Evolutionary conservation across 805 yeast species (phyloP), one percentile per base, ranked within the genome.

Genomic region (Lipomyces orientalis): DNA sequence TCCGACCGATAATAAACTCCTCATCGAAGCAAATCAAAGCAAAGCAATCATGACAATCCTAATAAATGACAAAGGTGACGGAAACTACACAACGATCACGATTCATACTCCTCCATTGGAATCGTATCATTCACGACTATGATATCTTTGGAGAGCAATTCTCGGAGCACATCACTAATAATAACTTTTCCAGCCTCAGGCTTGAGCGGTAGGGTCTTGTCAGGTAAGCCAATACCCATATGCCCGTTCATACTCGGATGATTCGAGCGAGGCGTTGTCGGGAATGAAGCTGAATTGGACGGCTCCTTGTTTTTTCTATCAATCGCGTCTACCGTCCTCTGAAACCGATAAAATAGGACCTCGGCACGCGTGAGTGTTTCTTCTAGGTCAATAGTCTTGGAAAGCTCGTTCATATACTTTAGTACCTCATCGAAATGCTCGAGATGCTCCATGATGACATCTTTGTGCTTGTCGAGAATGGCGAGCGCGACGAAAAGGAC

Each of bases 321-420:
- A 72, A 93, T 86, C 46, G 93, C 84, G 64, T 87, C 90, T 64
- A 93, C 86, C 84, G 93, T 89, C 68, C 91, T 88, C 74, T 87
- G 85, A 77, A 93, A 95, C 71, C 90, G 86, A 71, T 91, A 82
- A 75, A 93, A 95, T 49, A 94, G 80, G 37, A 91, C 81, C 76
- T 95, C 98, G 4, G 96, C 88, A 54, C 97, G 83, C n/a, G 90
- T 87, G 62, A 94, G 82, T 56, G 93, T 80, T 71, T 91, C 96
- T 58, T 90, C 86, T 73, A 93, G 80, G 65, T 91, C 88, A 81
- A 92, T 81, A 1, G 88, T 84, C 82, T 89, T 89, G 60, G 91
- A 87, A 67, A 95, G 83, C 74, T 94, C 98, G 79, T 95, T 95
- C 86, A 94, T 90, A 76, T 90, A 95, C 80, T 90, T 92, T 75